These are phyloP conservation scores for Tothia fuscella DNA, from an alignment of 2,329 filamentous ascomycete species.

Conservation along the genomic window DNA sequence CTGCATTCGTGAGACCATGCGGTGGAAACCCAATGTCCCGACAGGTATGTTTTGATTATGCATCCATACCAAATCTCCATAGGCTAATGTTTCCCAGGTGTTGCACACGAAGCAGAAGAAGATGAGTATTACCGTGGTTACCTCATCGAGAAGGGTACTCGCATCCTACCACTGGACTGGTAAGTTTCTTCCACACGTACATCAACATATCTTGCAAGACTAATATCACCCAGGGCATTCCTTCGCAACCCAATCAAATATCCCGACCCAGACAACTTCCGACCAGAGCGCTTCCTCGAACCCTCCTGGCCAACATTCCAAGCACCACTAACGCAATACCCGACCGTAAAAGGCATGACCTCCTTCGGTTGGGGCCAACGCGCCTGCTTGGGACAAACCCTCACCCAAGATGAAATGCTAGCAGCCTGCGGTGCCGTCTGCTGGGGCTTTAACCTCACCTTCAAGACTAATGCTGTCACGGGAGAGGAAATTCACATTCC, in stretches of 20 bases:
- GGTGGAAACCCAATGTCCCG: conserved; percentile 41
- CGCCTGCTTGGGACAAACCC: conserved; percentile 49
- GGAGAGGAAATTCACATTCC: conserved; percentile 31
- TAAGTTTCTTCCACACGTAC: conserved; percentile 4
- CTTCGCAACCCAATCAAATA: conserved; percentile 48
- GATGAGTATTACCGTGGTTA: conserved; percentile 43
- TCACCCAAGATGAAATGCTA: conserved; percentile 45
- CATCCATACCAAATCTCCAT: conserved; percentile 11
- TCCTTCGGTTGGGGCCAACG: conserved; percentile 54
- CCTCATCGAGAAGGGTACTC: conserved; percentile 38
- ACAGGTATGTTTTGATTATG: conserved; percentile 18
- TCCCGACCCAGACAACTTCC: conserved; percentile 50
- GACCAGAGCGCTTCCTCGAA: conserved; percentile 51
- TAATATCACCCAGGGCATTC: conserved; percentile 34
- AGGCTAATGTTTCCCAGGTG: conserved; percentile 21
- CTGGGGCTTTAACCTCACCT: conserved; percentile 36
- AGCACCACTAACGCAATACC: conserved; percentile 50
- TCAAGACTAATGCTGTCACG: conserved; percentile 34
- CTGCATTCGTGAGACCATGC: conserved; percentile 23
- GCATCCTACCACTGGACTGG: conserved; percentile 14
- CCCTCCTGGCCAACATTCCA: conserved; percentile 52
- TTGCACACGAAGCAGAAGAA: conserved; percentile 39
- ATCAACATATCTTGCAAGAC: background rate
- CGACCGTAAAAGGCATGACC: conserved; percentile 51
- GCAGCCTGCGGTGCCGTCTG: conserved; percentile 39